Base-by-base conservation (phyloP, 306 rosid genomes). In the Prunus campanulata region DNA sequence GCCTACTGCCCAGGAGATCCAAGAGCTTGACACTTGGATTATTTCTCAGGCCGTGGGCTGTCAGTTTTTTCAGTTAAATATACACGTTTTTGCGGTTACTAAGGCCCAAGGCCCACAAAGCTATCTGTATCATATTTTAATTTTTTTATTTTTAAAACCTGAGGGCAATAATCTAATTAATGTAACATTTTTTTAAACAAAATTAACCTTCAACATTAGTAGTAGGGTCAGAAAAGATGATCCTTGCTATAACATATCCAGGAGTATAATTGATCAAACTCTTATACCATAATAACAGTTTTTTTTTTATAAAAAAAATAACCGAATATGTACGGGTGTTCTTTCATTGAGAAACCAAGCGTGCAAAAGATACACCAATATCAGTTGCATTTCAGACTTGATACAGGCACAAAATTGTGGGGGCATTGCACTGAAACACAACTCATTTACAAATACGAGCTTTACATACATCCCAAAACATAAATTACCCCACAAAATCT, bases 381-480 rank as follows among this genome's bases (percentile, higher is more conserved):
- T 51, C 16, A 9, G 70, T 20, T n/a, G 76, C 74, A 59, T 19
- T 44, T 50, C 25, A 60, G 75, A 60, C 51, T 57, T 59, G 44
- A 39, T 39, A 39, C 44, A 39, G 44, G 9, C 44, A 44, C 62
- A 72, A 65, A 78, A 72, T 65, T 67, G 77, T 18, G 18, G 81
- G 25, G 51, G 54, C 54, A 49, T 4, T 11, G 75, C 24, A n/a
- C 49, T 46, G 66, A 73, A 20, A 77, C 61, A 75, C 54, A 54
- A 72, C 70, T 5, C 29, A 78, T 78, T 73, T 56, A 65, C 78
- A 74, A 6, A 64, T 69, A 77, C 35, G 64, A 48, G 83, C 69
- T 75, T 72, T 79, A 66, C 86, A 81, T 73, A 74, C 80, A 59
- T 70, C 51, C 63, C 73, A 66, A 68, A 63, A 79, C 61, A 74